Percentiles rank a stretch among this genome's conserved stretches.
Conservation (phyloP, 2,329 filamentous ascomycete genomes). For the Aspergillus spinulosporus region DNA sequence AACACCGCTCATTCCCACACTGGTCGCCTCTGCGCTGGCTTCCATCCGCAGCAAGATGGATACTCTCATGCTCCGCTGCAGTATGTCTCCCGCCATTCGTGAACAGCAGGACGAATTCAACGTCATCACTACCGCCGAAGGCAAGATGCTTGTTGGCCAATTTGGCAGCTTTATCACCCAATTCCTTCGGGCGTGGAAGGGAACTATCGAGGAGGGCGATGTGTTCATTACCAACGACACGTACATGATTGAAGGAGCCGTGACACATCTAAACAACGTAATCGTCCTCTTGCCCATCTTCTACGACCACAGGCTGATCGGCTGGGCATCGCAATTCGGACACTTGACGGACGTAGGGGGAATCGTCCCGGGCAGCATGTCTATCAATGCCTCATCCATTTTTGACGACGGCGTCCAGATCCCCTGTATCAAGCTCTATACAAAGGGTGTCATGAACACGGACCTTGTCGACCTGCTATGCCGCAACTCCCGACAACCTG, state of each 20-base stretch:
- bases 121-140: slow-evolving; percentile 51
- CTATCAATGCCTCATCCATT: slow-evolving; percentile 50
- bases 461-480: slow-evolving; percentile 49
- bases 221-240: slow-evolving; percentile 55
- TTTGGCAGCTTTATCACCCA: slow-evolving; percentile 53
- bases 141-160: slow-evolving; percentile 55
- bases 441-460: slow-evolving; percentile 46
- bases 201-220: slow-evolving; percentile 52
- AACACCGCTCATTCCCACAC: slow-evolving; percentile 46
- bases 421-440: slow-evolving; percentile 51
- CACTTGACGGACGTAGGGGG: slow-evolving; percentile 51
- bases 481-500: slow-evolving; percentile 51
- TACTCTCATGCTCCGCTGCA: slow-evolving; percentile 52
- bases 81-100: slow-evolving; percentile 54
- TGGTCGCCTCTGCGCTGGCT: slow-evolving; percentile 48
- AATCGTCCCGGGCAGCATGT: slow-evolving; percentile 54
- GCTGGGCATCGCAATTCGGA: slow-evolving; percentile 54
- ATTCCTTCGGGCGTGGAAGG: slow-evolving; percentile 51
- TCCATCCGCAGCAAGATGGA: slow-evolving; percentile 54
- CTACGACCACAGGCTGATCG: slow-evolving; percentile 46
- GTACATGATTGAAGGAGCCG: slow-evolving; percentile 51
- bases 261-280: slow-evolving; percentile 53
- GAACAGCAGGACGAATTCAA: slow-evolving; percentile 57
- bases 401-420: slow-evolving; percentile 55
- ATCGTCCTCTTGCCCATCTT: slow-evolving; percentile 54